Evolutionary conservation across 116 monocot species (phyloP).

Genomic region (Dioscorea cayenensis): DNA sequence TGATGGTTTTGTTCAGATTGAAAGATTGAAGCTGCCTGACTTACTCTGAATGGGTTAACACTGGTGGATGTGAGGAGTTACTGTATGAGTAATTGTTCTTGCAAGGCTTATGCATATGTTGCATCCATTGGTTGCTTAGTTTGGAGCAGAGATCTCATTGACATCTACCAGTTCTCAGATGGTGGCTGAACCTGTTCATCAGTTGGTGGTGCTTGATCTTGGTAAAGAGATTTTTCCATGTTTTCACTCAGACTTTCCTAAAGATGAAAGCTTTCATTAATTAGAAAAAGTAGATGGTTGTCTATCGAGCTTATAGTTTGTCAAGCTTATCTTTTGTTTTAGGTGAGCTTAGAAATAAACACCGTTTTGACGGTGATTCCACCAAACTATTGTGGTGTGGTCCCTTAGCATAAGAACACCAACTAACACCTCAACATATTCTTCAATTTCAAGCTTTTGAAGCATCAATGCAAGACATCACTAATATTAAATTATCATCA

Average conservation of each 20-base stretch:
- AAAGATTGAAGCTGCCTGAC: constrained; percentile 38
- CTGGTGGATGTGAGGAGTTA: constrained; percentile 3
- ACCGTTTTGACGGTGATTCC: background rate
- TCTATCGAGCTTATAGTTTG: no score
- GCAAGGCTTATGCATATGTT: constrained; percentile 45
- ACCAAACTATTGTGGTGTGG: background rate
- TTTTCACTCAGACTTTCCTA: background rate
- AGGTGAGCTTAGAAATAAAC: background rate
- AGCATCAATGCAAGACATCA: no score
- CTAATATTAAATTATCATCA: no score
- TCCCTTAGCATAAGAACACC: background rate
- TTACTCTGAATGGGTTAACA: constrained; percentile 10
- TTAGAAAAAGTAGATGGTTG: background rate
- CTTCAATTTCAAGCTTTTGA: background rate
- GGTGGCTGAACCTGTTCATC: constrained; percentile 10
- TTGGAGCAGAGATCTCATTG: constrained; percentile 31
- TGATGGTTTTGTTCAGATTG: constrained; percentile 16
- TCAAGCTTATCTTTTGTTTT: background rate
- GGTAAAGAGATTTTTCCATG: constrained; percentile 7
- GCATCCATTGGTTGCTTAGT: constrained; percentile 33
- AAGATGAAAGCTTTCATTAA: no score
- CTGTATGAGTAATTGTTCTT: constrained; percentile 53
- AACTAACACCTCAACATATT: background rate
- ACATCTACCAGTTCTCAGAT: constrained; percentile 13
- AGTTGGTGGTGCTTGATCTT: constrained; percentile 13